Percentiles rank a stretch among this genome's conserved stretches.
These are phyloP conservation scores for Wallacemonas rigidus DNA, from an alignment of 208 protist genomes.

Conservation along the genomic window DNA sequence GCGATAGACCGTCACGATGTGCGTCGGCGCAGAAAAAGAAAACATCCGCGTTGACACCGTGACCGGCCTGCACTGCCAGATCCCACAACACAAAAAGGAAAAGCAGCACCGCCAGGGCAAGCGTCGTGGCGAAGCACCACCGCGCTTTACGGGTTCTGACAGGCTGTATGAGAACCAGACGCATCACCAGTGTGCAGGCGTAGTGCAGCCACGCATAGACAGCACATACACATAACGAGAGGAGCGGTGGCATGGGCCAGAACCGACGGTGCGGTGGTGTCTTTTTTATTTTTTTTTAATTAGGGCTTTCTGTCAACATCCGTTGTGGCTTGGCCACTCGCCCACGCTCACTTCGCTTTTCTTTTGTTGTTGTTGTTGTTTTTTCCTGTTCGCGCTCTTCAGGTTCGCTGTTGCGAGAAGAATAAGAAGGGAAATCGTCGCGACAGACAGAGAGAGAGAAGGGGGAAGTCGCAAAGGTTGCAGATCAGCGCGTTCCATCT, in stretches of 20 bases:
- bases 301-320: too few species aligned
- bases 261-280: neutral
- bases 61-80: slow-evolving; percentile 15
- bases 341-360: too few species aligned
- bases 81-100: slow-evolving; percentile 44
- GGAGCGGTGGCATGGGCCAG: slow-evolving; percentile 3
- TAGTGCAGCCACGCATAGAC: slow-evolving; percentile 25
- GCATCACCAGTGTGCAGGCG: slow-evolving; percentile 36
- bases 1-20: neutral
- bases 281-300: neutral
- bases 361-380: too few species aligned
- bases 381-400: too few species aligned
- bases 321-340: too few species aligned
- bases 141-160: slow-evolving; percentile 28
- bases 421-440: too few species aligned
- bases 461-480: too few species aligned
- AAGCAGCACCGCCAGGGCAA: slow-evolving; percentile 42
- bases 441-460: too few species aligned
- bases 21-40: slow-evolving; percentile 1
- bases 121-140: slow-evolving; percentile 37
- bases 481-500: too few species aligned
- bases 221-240: slow-evolving; percentile 1
- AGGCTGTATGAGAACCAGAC: slow-evolving; percentile 48
- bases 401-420: too few species aligned
- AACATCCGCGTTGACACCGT: neutral